Evolutionary conservation across 169 alveolate genomes (phyloP).

Genomic region (Cryptosporidium ubiquitum): DNA sequence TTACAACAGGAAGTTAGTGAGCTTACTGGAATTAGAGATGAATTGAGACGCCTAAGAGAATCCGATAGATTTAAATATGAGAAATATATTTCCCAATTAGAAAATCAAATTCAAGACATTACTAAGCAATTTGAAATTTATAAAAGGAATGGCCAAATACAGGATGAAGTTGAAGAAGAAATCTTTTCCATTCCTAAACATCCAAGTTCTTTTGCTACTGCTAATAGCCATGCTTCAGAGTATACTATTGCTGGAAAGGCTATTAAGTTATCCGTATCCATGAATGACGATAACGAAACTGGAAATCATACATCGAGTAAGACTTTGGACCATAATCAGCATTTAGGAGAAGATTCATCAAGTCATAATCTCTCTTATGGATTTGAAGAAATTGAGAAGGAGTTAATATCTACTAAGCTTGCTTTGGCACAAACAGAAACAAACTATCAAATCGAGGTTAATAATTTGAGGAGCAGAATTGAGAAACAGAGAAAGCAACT

Average conservation of each 20-base stretch:
- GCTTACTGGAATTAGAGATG: constrained; percentile 65
- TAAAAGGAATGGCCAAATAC: constrained; percentile 21
- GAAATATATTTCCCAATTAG: constrained; percentile 37
- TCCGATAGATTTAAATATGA: constrained; percentile 54
- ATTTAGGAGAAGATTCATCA: neutral
- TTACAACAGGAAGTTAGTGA: constrained; percentile 74
- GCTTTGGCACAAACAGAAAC: constrained; percentile 71
- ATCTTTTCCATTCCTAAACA: constrained; percentile 29
- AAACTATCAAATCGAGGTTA: constrained; percentile 39
- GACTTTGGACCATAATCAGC: neutral
- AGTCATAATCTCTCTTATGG: constrained; percentile 12
- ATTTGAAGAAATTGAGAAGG: constrained; percentile 59
- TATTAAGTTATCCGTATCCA: too few relatives aligned
- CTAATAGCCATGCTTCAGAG: constrained; percentile 34
- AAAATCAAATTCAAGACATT: constrained; percentile 48
- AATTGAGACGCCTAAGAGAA: constrained; percentile 67
- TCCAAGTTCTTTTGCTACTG: constrained; percentile 36
- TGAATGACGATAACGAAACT: neutral
- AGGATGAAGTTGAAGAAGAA: constrained; percentile 64
- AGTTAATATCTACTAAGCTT: constrained; percentile 54
- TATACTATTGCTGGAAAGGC: neutral
- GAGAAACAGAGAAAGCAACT: constrained; percentile 52
- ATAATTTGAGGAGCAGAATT: constrained; percentile 38
- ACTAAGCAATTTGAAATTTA: constrained; percentile 18
- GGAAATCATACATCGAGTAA: neutral